These are phyloP conservation scores for Podaxis sp. DNA, from an alignment of 768 basidiomycete genomes.

Conservation along the genomic window DNA sequence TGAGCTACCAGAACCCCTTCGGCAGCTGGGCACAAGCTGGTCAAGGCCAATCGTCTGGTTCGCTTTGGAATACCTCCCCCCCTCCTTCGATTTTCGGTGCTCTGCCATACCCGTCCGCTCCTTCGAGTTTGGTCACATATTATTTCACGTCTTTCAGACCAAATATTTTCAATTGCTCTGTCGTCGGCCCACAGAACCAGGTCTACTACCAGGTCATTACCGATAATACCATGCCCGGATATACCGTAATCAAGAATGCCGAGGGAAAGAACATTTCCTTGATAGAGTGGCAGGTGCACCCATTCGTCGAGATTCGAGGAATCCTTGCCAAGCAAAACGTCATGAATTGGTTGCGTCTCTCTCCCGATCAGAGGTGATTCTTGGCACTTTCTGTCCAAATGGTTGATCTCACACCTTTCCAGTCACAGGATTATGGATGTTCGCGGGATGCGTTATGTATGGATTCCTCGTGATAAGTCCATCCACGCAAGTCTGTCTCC, in stretches of 20 bases:
- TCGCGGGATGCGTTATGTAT: constrained; percentile 49
- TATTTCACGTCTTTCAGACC: constrained; percentile 52
- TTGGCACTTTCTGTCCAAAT: background rate
- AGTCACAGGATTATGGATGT: constrained; percentile 54
- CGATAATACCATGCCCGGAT: constrained; percentile 47
- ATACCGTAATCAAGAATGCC: constrained; percentile 52
- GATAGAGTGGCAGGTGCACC: constrained; percentile 55
- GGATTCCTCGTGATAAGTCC: constrained; percentile 53
- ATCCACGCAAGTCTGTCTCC: constrained; percentile 46
- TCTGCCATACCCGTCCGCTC: constrained; percentile 50
- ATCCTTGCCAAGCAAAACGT: constrained; percentile 47
- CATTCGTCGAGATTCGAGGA: constrained; percentile 53
- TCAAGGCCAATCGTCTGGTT: constrained; percentile 24
- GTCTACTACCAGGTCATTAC: constrained; percentile 51
- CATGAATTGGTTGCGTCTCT: constrained; percentile 54
- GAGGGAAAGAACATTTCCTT: constrained; percentile 49
- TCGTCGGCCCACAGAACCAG: constrained; percentile 51
- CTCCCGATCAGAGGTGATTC: constrained; percentile 42
- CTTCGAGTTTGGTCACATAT: constrained; percentile 37
- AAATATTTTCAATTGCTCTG: constrained; percentile 52
- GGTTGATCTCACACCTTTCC: constrained; percentile 8
- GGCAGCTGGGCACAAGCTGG: constrained; percentile 34
- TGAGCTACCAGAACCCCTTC: constrained; percentile 40
- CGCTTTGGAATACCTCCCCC: constrained; percentile 22
- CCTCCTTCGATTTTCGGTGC: constrained; percentile 63